phyloP scores from a whole-genome alignment of 1,284 basidiomycete genomes.

The Rhodotorula sp. region DNA sequence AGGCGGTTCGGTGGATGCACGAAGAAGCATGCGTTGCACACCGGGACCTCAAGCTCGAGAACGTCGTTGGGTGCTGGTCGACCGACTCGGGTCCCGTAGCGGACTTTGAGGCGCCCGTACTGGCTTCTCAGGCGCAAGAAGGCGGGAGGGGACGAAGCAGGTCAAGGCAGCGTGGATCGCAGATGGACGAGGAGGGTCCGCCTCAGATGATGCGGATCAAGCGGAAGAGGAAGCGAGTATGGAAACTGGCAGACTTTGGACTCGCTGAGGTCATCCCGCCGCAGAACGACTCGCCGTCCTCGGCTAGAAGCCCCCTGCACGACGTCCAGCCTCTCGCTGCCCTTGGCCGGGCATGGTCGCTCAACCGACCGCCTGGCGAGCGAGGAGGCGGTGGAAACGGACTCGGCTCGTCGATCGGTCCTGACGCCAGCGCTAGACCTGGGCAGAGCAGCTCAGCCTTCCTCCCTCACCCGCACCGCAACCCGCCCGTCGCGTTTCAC shows the following conservation, averaged over 20 bases:
- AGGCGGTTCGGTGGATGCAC: constrained; percentile 82
- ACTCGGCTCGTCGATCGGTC: constrained; percentile 5
- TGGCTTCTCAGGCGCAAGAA: too few relatives aligned
- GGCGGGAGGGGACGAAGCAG: neutral
- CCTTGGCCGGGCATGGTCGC: constrained; percentile 39
- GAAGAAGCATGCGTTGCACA: constrained; percentile 74
- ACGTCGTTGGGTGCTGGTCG: constrained; percentile 67
- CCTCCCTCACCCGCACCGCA: constrained; percentile 48
- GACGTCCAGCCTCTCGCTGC: constrained; percentile 35
- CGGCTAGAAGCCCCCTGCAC: neutral
- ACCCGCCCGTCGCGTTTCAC: too few relatives aligned
- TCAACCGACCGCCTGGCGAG: constrained; percentile 34
- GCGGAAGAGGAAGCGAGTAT: constrained; percentile 20
- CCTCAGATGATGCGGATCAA: neutral
- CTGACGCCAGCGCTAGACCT: neutral
- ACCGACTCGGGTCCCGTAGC: neutral
- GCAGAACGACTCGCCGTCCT: neutral
- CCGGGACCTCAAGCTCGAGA: constrained; percentile 94
- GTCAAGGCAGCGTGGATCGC: neutral
- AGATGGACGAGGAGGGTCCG: neutral
- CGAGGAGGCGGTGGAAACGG: neutral
- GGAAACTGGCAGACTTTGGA: constrained; percentile 71
- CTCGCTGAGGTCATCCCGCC: constrained; percentile 55
- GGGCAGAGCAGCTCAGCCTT: constrained; percentile 54
- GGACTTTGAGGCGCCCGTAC: too few relatives aligned